Evolutionary conservation across 2,329 filamentous ascomycete species (phyloP), one percentile per base, ranked within the genome.

Genomic region (Aspergillus luchuensis): DNA sequence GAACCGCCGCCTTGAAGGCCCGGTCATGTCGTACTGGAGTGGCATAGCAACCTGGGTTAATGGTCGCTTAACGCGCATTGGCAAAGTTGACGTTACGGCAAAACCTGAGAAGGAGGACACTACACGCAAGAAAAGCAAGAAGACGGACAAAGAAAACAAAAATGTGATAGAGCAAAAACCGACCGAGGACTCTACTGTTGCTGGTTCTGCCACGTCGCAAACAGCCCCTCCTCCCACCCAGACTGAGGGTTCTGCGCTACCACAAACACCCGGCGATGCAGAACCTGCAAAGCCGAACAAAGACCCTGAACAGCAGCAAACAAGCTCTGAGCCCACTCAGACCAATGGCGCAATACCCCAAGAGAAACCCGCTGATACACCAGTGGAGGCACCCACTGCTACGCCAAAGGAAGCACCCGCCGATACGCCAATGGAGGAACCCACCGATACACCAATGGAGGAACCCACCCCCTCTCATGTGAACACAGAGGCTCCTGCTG

Each of bases 1-100:
- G 70, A 91, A 92, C 73, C 87, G 93, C 52, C 91, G 90, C 54
- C 84, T 98, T 8, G 89, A 94, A 57, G 95, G 95, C 0, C 92
- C 95, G 0, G 91, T 97, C 10, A 88, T 97, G 45, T 91, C 91
- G 2, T 94, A 91, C 75, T 97, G 93, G 89, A 98, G 93, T 75
- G 95, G 94, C n/a, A 85, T 91, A 64, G 91, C 91, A 36, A 87
- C 91, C 68, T 94, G 91, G 85, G 84, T 89, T 58, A 89, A 91
- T 69, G 90, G 89, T 23, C 90, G 89, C 72, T 80, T 93, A 71
- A 88, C 86, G 71, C 84, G 86, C 63, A 84, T 92, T 41, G 91
- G 91, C 43, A 88, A 85, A 67, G 82, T 84, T 63, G 82, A 89
- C 39, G 70, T 78, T 41, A 70, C 69, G 15, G 68, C 67, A 6